phyloP scores from a whole-genome alignment of 768 basidiomycete genomes.

The Leccinum longicurvipes region DNA sequence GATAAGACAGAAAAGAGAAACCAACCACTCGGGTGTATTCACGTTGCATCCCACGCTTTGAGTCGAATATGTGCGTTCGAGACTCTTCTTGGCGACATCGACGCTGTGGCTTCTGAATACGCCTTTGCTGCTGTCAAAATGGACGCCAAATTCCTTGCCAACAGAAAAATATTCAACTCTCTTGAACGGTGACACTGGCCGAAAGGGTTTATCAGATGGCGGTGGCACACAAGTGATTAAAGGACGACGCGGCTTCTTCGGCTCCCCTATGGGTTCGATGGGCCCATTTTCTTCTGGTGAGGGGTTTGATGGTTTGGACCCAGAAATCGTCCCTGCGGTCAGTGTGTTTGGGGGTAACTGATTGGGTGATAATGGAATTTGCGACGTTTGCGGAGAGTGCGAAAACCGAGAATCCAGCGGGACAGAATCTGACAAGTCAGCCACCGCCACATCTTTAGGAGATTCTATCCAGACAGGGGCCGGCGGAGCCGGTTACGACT shows the following conservation, averaged over 20 bases:
- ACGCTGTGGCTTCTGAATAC: conserved; percentile 28
- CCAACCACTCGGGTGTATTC: conserved; percentile 56
- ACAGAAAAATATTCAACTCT: conserved; percentile 10
- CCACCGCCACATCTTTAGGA: conserved; percentile 14
- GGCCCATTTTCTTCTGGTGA: not conserved
- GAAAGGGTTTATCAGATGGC: conserved; percentile 13
- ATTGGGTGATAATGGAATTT: conserved; percentile 1
- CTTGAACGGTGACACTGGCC: conserved; percentile 22
- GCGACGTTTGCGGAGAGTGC: conserved; percentile 6
- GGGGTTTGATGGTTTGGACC: not conserved
- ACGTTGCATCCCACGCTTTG: conserved; percentile 58
- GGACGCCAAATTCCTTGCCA: conserved; percentile 36
- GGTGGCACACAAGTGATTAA: conserved; percentile 21
- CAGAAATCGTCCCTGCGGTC: not conserved
- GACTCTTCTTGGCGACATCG: conserved; percentile 30
- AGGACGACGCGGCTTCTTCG: conserved; percentile 16
- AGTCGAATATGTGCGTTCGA: conserved; percentile 53
- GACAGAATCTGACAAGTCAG: conserved; percentile 4
- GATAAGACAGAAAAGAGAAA: conserved; percentile 6
- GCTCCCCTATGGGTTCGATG: not conserved
- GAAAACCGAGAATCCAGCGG: conserved; percentile 1
- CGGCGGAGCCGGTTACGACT: conserved; percentile 3
- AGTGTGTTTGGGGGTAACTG: conserved; percentile 3
- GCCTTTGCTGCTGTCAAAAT: conserved; percentile 16
- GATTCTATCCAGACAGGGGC: conserved; percentile 18